These are phyloP conservation scores for Globisporangium viniferum DNA, from an alignment of 352 stramenopile species.

Conservation along the genomic window DNA sequence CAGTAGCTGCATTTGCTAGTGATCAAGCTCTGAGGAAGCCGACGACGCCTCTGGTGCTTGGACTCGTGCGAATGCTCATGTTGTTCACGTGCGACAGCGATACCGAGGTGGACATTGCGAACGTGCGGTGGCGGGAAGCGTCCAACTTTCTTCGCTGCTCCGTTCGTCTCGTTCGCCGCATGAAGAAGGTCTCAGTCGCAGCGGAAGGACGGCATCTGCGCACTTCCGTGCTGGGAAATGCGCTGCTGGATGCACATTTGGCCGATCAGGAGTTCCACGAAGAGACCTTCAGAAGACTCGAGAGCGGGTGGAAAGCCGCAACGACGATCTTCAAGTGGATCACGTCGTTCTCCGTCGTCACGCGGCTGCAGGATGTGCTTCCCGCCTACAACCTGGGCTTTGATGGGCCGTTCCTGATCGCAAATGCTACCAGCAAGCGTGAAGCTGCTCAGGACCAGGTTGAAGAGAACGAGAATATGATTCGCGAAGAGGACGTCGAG, in stretches of 20 bases:
- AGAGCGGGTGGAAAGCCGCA: slow-evolving; percentile 46
- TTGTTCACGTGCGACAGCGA: slow-evolving; percentile 58
- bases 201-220: slow-evolving; percentile 37
- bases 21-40: slow-evolving; percentile 15
- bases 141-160: slow-evolving; percentile 51
- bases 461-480: slow-evolving; percentile 29
- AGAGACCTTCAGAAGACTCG: slow-evolving; percentile 42
- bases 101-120: slow-evolving; percentile 47
- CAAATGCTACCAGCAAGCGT: slow-evolving; percentile 24
- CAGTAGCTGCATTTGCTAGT: neutral
- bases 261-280: slow-evolving; percentile 48
- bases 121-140: slow-evolving; percentile 60
- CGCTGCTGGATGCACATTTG: slow-evolving; percentile 42
- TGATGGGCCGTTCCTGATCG: slow-evolving; percentile 36
- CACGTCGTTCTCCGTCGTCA: slow-evolving; percentile 38
- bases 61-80: slow-evolving; percentile 69
- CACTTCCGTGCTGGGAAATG: slow-evolving; percentile 28
- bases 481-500: slow-evolving; percentile 34
- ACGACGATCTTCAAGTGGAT: slow-evolving; percentile 60
- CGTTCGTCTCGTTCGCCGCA: slow-evolving; percentile 39
- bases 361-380: slow-evolving; percentile 41
- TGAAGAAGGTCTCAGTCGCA: slow-evolving; percentile 50
- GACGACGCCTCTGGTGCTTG: slow-evolving; percentile 56
- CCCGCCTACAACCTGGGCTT: slow-evolving; percentile 8
- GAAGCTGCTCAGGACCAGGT: slow-evolving; percentile 40